Evolutionary conservation across 2,329 filamentous ascomycete species (phyloP).

Genomic region (Colletotrichum paranaense): DNA sequence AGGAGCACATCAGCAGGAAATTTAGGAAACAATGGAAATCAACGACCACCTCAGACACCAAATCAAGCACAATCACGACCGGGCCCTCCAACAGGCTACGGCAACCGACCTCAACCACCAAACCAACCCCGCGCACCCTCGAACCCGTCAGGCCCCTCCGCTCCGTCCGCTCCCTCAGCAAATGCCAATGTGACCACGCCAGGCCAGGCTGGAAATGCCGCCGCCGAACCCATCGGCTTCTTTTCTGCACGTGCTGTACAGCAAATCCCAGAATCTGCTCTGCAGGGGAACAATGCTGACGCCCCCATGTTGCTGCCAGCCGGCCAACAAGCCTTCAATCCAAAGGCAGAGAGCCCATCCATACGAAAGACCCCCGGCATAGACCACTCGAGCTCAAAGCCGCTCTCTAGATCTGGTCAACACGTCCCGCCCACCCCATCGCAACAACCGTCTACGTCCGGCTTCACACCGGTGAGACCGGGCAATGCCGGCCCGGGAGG

Average conservation of each 20-base stretch:
- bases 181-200: slow-evolving; percentile 38
- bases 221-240: slow-evolving; percentile 67
- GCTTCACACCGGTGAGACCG: slow-evolving; percentile 34
- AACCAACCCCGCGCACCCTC: slow-evolving; percentile 38
- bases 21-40: slow-evolving; percentile 38
- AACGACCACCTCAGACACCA: slow-evolving; percentile 49
- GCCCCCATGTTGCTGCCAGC: slow-evolving; percentile 52
- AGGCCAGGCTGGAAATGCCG: slow-evolving; percentile 38
- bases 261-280: slow-evolving; percentile 58
- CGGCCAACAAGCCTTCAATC: slow-evolving; percentile 72
- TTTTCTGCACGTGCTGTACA: slow-evolving; percentile 77
- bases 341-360: slow-evolving; percentile 81
- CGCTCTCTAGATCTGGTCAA: slow-evolving; percentile 69
- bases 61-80: slow-evolving; percentile 45
- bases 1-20: slow-evolving; percentile 45
- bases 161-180: slow-evolving; percentile 21
- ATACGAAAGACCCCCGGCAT: slow-evolving; percentile 90
- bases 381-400: slow-evolving; percentile 82
- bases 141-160: slow-evolving; percentile 33
- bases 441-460: slow-evolving; percentile 37
- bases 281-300: slow-evolving; percentile 53
- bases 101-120: slow-evolving; percentile 37
- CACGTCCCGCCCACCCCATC: slow-evolving; percentile 58
- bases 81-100: slow-evolving; percentile 36
- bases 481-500: slow-evolving; percentile 9